Conservation (phyloP, 2,329 filamentous ascomycete species). For the Nemania sp. region DNA sequence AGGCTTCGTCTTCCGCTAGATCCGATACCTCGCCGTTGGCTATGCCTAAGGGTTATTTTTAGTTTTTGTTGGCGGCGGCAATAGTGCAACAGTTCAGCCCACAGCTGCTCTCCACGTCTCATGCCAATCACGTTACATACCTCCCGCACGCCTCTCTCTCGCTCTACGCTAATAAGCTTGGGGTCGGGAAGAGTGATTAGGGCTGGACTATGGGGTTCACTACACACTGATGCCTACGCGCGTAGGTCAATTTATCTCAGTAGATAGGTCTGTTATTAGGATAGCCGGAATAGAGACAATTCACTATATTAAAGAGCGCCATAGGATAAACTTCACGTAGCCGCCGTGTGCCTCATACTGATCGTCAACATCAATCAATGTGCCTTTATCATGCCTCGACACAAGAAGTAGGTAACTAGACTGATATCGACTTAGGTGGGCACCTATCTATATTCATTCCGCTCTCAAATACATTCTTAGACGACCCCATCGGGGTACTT, state of each 20-base stretch:
- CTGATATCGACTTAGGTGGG: too few relatives aligned
- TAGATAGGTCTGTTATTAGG: too few relatives aligned
- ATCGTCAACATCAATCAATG: neutral
- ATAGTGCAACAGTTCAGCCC: neutral
- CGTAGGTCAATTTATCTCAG: too few relatives aligned
- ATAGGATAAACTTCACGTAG: slow-evolving; percentile 10
- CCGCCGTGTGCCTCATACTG: neutral
- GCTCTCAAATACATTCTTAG: too few relatives aligned
- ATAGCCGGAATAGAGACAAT: neutral
- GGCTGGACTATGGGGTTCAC: neutral
- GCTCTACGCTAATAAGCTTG: neutral
- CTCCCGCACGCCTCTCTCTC: neutral
- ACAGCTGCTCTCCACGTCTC: slow-evolving; percentile 7
- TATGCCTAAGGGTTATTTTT: slow-evolving; percentile 6
- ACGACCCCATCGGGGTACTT: too few relatives aligned
- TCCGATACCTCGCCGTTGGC: neutral
- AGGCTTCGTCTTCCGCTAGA: neutral
- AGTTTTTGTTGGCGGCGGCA: neutral
- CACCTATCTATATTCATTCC: too few relatives aligned
- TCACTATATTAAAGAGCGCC: neutral
- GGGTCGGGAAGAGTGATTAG: neutral
- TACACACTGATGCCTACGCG: too few relatives aligned
- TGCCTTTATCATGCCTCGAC: neutral
- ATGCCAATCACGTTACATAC: slow-evolving; percentile 15
- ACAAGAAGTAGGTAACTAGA: too few relatives aligned